phyloP scores from a whole-genome alignment of 305 asterid genomes.

The Fraxinus xanthoxyloides region DNA sequence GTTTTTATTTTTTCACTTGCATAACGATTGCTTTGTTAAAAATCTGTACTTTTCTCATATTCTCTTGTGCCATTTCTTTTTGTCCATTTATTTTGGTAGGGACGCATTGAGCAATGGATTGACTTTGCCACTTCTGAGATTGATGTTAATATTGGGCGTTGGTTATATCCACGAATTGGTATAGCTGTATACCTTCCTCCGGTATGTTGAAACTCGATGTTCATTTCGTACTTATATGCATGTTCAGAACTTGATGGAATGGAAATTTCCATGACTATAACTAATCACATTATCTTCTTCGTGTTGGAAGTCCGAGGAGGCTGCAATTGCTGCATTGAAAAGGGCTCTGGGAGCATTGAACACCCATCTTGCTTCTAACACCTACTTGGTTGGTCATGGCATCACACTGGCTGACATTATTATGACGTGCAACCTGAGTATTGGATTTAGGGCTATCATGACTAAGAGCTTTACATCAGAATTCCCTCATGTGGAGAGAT shows the following conservation, averaged over 20 bases:
- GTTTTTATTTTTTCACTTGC: background rate
- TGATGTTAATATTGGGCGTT: conserved; percentile 36
- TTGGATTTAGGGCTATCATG: conserved; percentile 44
- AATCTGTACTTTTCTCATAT: background rate
- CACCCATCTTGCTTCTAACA: conserved; percentile 65
- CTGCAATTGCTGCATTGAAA: conserved; percentile 56
- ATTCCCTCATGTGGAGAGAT: conserved; percentile 89
- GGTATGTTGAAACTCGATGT: conserved; percentile 36
- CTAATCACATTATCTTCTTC: background rate
- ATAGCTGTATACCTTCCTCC: conserved; percentile 37
- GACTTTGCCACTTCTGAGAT: conserved; percentile 75
- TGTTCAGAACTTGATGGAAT: background rate
- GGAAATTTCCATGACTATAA: background rate
- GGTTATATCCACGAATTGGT: conserved; percentile 70
- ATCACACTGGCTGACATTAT: conserved; percentile 81
- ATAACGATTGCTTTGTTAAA: background rate
- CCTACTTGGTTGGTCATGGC: conserved; percentile 82
- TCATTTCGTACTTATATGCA: background rate
- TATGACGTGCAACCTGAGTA: conserved; percentile 49
- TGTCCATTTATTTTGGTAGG: conserved; percentile 38
- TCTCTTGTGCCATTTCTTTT: background rate
- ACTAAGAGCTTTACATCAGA: conserved; percentile 86
- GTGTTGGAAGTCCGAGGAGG: conserved; percentile 65
- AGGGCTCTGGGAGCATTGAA: conserved; percentile 74
- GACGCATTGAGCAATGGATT: conserved; percentile 79